Percentiles rank a stretch among this genome's conserved stretches.
Evolutionary conservation across 1,284 basidiomycete species (phyloP).

Genomic region (Trichosporon sp.): DNA sequence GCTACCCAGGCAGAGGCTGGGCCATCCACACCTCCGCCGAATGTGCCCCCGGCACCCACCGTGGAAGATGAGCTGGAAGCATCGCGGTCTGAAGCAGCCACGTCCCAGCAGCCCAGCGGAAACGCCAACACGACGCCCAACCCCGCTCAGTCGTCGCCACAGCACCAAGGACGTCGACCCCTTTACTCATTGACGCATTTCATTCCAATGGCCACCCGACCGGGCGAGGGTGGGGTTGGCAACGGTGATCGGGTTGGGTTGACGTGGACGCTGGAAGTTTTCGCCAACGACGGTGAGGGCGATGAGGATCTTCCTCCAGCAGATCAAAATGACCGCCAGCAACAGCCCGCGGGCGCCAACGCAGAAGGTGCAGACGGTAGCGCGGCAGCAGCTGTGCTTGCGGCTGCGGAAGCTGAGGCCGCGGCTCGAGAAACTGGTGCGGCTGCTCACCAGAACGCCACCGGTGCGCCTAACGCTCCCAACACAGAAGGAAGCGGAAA

Average conservation of each 20-base stretch:
- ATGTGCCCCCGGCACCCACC: not conserved
- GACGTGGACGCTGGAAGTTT: conserved; percentile 32
- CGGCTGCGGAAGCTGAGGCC: conserved; percentile 12
- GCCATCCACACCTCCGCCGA: not conserved
- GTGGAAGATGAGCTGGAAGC: conserved; percentile 8
- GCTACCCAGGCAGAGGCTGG: not conserved
- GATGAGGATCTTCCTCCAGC: conserved; percentile 11
- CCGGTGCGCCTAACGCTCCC: not conserved
- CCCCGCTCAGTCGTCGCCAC: not conserved
- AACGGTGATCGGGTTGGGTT: conserved; percentile 24
- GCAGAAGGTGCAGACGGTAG: not conserved
- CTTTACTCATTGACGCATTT: conserved; percentile 22
- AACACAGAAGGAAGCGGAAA: not conserved
- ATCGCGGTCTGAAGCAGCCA: not conserved
- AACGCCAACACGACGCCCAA: conserved; percentile 11
- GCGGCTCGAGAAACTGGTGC: not conserved
- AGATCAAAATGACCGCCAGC: not conserved
- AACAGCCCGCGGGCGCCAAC: not conserved
- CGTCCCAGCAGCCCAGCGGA: not conserved
- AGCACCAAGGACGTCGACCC: conserved; percentile 20
- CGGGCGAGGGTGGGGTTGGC: not conserved
- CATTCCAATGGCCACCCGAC: conserved; percentile 10
- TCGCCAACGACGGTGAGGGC: conserved; percentile 27
- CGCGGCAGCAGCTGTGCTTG: not conserved
- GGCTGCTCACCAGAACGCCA: not conserved